Conservation (phyloP, 2,329 filamentous ascomycete genomes). For the Hypoxylon sp. region DNA sequence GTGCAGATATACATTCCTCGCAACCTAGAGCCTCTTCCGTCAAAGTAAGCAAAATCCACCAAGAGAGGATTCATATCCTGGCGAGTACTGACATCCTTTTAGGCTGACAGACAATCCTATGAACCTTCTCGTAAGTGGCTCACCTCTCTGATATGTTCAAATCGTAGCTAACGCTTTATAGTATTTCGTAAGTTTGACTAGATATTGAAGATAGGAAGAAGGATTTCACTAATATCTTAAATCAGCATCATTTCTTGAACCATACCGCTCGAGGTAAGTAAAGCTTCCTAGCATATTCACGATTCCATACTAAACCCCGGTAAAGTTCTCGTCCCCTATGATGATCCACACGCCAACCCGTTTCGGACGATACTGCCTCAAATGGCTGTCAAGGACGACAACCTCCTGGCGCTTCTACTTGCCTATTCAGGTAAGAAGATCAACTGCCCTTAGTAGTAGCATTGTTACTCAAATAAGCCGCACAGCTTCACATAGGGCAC, state of each 20-base stretch:
- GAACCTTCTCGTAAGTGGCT: slow-evolving; percentile 72
- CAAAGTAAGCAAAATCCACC: slow-evolving; percentile 51
- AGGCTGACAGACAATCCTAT: slow-evolving; percentile 78
- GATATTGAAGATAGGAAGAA: neutral
- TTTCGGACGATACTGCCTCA: slow-evolving; percentile 63
- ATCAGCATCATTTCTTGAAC: slow-evolving; percentile 76
- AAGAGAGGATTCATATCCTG: neutral
- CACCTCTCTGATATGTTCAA: neutral
- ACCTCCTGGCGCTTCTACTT: slow-evolving; percentile 80
- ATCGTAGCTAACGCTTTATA: slow-evolving; percentile 47
- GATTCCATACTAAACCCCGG: slow-evolving; percentile 62
- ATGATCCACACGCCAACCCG: slow-evolving; percentile 65
- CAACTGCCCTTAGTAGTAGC: neutral
- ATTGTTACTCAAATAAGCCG: slow-evolving; percentile 32
- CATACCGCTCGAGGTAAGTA: slow-evolving; percentile 78
- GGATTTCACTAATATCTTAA: slow-evolving; percentile 40
- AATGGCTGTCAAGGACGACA: slow-evolving; percentile 76
- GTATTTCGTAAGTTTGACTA: slow-evolving; percentile 61
- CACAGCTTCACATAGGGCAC: slow-evolving; percentile 80
- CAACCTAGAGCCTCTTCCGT: slow-evolving; percentile 62
- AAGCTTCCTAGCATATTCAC: slow-evolving; percentile 63
- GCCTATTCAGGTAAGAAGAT: slow-evolving; percentile 72
- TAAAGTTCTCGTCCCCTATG: slow-evolving; percentile 62
- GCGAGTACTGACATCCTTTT: slow-evolving; percentile 54
- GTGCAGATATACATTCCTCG: slow-evolving; percentile 70